A percentile compares a stretch with the other conserved stretches of the same genome.
phyloP scores from a whole-genome alignment of 2,329 filamentous ascomycete genomes.

The Aspergillus sp. region DNA sequence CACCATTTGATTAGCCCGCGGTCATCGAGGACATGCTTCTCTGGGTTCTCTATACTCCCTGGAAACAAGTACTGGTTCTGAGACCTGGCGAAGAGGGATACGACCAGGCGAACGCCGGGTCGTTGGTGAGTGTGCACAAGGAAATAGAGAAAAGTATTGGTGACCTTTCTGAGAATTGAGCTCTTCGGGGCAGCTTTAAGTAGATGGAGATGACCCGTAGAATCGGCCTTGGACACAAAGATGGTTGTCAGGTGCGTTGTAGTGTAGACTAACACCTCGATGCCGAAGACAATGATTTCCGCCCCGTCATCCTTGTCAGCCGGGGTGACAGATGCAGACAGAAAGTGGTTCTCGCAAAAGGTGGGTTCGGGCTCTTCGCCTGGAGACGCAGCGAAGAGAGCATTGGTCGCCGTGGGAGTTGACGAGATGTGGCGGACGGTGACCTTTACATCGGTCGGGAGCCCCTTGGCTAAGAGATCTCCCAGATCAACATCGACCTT shows the following conservation, averaged over 20 bases:
- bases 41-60: conserved; percentile 77
- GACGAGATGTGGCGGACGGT: conserved; percentile 85
- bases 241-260: conserved; percentile 79
- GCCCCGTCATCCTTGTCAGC: conserved; percentile 24
- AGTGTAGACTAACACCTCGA: conserved; percentile 86
- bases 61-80: conserved; percentile 96
- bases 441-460: conserved; percentile 59
- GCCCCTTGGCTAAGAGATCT: conserved; percentile 51
- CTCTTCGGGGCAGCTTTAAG: conserved; percentile 62
- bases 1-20: conserved; percentile 91
- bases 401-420: conserved; percentile 69
- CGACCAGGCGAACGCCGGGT: conserved; percentile 65
- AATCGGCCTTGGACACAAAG: conserved; percentile 96
- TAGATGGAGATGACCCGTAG: conserved; percentile 78
- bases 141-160: conserved; percentile 72
- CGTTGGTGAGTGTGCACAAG: conserved; percentile 68
- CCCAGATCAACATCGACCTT: conserved; percentile 38
- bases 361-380: conserved; percentile 72
- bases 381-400: conserved; percentile 78
- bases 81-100: conserved; percentile 88
- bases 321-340: conserved; percentile 56
- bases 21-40: conserved; percentile 91
- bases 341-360: conserved; percentile 81
- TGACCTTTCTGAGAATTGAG: conserved; percentile 69
- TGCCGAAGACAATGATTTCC: conserved; percentile 72